Conservation (phyloP, 352 stramenopile genomes). For the Phytophthora melonis region DNA sequence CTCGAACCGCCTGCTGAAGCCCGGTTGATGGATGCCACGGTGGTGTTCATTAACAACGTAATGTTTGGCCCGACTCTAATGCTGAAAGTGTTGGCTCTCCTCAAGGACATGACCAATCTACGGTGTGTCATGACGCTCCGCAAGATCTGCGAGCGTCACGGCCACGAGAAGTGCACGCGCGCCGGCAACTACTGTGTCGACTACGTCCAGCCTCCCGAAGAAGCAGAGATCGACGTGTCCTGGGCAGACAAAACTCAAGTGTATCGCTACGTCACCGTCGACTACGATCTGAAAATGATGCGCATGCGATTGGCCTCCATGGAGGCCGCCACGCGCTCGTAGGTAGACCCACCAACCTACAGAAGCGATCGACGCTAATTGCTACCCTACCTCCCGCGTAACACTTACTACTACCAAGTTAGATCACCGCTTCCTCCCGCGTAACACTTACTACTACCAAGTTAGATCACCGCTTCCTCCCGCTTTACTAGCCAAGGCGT, state of each 20-base stretch:
- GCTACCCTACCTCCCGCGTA: too few species aligned
- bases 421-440: neutral
- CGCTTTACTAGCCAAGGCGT: constrained; percentile 8
- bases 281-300: constrained; percentile 47
- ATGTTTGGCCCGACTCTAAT: constrained; percentile 83
- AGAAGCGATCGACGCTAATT: too few species aligned
- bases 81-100: constrained; percentile 72
- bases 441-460: neutral
- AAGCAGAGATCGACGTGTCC: constrained; percentile 80
- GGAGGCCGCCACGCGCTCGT: neutral
- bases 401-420: neutral
- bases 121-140: constrained; percentile 76
- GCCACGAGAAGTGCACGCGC: constrained; percentile 64
- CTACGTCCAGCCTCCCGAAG: constrained; percentile 74
- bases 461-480: constrained; percentile 6
- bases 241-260: constrained; percentile 82
- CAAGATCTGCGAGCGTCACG: constrained; percentile 85
- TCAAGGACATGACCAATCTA: constrained; percentile 69
- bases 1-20: constrained; percentile 62
- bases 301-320: constrained; percentile 31
- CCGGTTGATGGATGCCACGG: constrained; percentile 74
- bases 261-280: constrained; percentile 77
- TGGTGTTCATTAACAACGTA: constrained; percentile 91
- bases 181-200: constrained; percentile 66
- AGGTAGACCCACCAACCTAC: neutral